Conservation (phyloP, 345 rosid species). For the Hibiscus tridactylites region DNA sequence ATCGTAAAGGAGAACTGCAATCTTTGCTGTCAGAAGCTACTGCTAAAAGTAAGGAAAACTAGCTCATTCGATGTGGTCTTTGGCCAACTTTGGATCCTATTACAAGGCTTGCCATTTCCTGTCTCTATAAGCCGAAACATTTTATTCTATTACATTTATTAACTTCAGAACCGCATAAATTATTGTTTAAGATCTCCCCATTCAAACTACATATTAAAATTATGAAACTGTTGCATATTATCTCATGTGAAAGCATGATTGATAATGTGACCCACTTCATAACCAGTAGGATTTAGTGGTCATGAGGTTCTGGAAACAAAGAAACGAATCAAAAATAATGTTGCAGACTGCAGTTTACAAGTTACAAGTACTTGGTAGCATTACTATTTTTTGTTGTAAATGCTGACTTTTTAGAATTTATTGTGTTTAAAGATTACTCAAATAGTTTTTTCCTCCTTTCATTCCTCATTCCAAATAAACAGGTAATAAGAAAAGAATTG, state of each 20-base stretch:
- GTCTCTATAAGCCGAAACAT: neutral
- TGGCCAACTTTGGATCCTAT: neutral
- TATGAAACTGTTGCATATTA: neutral
- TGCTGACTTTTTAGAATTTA: neutral
- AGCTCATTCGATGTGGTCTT: neutral
- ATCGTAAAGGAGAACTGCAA: slow-evolving; percentile 66
- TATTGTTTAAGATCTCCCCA: neutral
- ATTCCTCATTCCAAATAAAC: neutral
- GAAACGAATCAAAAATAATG: neutral
- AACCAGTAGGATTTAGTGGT: neutral
- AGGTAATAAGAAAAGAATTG: neutral
- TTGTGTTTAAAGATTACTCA: neutral
- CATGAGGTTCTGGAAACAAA: neutral
- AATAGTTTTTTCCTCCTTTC: neutral
- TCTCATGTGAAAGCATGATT: neutral
- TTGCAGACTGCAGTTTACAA: neutral
- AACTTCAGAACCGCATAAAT: neutral
- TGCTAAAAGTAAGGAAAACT: slow-evolving; percentile 24
- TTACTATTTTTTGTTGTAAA: neutral
- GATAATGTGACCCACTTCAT: neutral
- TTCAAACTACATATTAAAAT: slow-evolving; percentile 3
- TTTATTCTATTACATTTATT: neutral
- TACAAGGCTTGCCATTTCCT: slow-evolving; percentile 4
- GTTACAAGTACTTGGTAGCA: neutral
- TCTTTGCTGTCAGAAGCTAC: slow-evolving; percentile 56